Conservation (phyloP, 495 filamentous ascomycete species). For the Penicillium simplicissimum region DNA sequence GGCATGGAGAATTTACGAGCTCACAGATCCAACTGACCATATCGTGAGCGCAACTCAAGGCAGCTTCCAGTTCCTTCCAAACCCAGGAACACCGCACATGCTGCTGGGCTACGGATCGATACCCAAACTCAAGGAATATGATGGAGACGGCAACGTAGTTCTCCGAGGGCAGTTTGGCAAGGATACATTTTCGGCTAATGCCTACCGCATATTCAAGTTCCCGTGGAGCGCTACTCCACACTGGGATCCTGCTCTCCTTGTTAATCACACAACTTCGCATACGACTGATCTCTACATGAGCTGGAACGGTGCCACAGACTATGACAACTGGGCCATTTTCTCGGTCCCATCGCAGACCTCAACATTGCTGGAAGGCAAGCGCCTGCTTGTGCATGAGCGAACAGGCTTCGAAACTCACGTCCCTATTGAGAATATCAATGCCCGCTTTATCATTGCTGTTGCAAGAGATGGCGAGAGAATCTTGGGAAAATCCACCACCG, state of each 20-base stretch:
- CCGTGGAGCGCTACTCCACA: conserved; percentile 21
- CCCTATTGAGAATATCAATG: conserved; percentile 11
- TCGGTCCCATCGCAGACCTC: conserved; percentile 22
- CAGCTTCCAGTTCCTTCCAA: conserved; percentile 35
- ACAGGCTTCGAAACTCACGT: conserved; percentile 33
- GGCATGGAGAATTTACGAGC: conserved; percentile 10
- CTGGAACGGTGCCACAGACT: conserved; percentile 41
- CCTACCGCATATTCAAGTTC: conserved; percentile 24
- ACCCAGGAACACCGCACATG: conserved; percentile 30
- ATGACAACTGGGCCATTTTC: conserved; percentile 40
- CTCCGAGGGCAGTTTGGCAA: conserved; percentile 18
- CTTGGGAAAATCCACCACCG: neutral
- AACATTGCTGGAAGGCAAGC: conserved; percentile 17
- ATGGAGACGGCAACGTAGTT: conserved; percentile 14
- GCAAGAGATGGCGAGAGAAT: conserved; percentile 12
- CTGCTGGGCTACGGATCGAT: conserved; percentile 46
- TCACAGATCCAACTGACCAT: conserved; percentile 27
- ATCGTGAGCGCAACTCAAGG: conserved; percentile 43
- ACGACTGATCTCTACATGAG: conserved; percentile 28
- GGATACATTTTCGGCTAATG: conserved; percentile 4
- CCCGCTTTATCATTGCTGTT: conserved; percentile 31
- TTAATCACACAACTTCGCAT: conserved; percentile 1
- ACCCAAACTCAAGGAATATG: conserved; percentile 47
- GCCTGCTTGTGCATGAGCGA: conserved; percentile 11
- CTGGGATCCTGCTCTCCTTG: conserved; percentile 18